Conservation (phyloP, 495 filamentous ascomycete genomes). For the Penicillium odoratum region DNA sequence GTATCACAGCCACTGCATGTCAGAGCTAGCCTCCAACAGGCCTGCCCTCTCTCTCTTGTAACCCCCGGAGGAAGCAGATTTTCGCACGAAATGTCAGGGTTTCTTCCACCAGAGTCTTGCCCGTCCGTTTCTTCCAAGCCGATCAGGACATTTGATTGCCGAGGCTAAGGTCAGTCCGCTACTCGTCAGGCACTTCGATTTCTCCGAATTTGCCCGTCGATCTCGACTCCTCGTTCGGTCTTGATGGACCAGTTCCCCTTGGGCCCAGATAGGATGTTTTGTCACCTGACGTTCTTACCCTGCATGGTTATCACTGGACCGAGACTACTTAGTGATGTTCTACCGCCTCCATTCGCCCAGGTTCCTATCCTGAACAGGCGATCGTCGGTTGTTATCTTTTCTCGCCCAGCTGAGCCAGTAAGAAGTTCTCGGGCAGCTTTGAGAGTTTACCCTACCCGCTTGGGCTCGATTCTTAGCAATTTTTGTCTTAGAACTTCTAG, state of each 20-base stretch:
- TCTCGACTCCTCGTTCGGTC: background rate
- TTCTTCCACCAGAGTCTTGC: conserved; percentile 28
- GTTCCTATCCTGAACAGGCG: conserved; percentile 10
- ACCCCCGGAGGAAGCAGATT: conserved; percentile 19
- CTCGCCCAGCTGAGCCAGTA: conserved; percentile 12
- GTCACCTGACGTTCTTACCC: conserved; percentile 4
- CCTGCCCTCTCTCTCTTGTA: conserved; percentile 14
- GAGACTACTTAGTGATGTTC: background rate
- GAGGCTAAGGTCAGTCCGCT: conserved; percentile 13
- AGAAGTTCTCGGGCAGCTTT: conserved; percentile 19
- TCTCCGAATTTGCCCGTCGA: background rate
- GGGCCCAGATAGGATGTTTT: background rate
- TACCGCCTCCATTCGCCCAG: background rate
- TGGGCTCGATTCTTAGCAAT: conserved; percentile 22
- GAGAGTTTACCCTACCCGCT: conserved; percentile 13
- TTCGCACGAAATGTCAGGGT: conserved; percentile 22
- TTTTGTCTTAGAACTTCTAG: conserved; percentile 17
- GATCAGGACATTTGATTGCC: conserved; percentile 21
- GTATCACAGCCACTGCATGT: conserved; percentile 9
- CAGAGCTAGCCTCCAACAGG: conserved; percentile 23
- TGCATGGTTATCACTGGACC: conserved; percentile 11
- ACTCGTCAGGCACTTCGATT: conserved; percentile 8
- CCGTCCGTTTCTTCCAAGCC: conserved; percentile 24
- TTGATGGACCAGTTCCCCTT: background rate
- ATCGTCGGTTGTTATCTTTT: conserved; percentile 13